phyloP scores from a whole-genome alignment of 345 rosid species.

The Erysimum cheiranthoides region DNA sequence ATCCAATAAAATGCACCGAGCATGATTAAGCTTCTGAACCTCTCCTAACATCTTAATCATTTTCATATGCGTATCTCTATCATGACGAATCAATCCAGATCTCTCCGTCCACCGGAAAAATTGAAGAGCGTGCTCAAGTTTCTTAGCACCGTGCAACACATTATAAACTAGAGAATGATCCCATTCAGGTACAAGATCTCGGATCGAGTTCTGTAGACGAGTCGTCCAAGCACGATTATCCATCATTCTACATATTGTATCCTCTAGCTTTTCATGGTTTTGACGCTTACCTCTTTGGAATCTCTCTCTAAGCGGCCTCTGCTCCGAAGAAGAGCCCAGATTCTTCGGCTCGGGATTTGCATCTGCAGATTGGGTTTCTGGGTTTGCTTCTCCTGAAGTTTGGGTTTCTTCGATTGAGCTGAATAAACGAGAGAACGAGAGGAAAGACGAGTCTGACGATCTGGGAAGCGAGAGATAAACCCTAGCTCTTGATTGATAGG shows the following conservation, averaged over 20 bases:
- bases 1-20: conserved; percentile 80
- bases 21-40: conserved; percentile 77
- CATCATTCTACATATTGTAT: conserved; percentile 89
- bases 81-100: conserved; percentile 74
- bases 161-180: conserved; percentile 80
- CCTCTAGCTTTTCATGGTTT: conserved; percentile 71
- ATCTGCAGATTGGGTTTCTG: conserved; percentile 32
- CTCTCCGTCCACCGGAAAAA: conserved; percentile 96
- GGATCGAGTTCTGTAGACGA: conserved; percentile 86
- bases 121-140: conserved; percentile 87
- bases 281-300: conserved; percentile 50
- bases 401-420: conserved; percentile 48
- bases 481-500: conserved; percentile 47
- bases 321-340: conserved; percentile 12
- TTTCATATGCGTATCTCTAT: conserved; percentile 74
- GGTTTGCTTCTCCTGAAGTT: conserved; percentile 7
- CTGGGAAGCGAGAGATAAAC: conserved; percentile 46
- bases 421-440: conserved; percentile 49
- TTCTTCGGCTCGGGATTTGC: conserved; percentile 20
- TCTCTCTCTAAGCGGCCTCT: conserved; percentile 39
- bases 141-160: conserved; percentile 72
- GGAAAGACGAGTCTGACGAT: conserved; percentile 39
- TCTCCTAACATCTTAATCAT: conserved; percentile 80
- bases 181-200: conserved; percentile 75
- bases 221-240: conserved; percentile 85